These are phyloP conservation scores for Calonectria pseudoturangicola DNA, from an alignment of 2,329 filamentous ascomycete genomes.

Conservation along the genomic window DNA sequence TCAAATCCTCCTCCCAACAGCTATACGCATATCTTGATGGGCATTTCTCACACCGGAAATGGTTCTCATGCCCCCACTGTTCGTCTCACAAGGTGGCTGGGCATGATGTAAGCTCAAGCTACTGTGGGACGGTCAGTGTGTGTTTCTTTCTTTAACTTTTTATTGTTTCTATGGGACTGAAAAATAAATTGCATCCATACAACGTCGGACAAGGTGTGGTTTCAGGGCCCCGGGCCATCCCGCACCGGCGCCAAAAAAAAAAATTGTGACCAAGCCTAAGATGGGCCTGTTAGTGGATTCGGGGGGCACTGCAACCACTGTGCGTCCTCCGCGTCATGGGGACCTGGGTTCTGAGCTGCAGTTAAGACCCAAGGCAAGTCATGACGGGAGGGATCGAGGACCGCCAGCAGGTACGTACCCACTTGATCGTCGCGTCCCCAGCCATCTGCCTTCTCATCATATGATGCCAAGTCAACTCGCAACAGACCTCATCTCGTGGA, in stretches of 20 bases:
- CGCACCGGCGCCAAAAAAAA: slow-evolving; percentile 47
- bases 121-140: slow-evolving; percentile 31
- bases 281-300: slow-evolving; percentile 31
- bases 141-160: not conserved
- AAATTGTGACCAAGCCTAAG: slow-evolving; percentile 37
- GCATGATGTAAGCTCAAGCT: slow-evolving; percentile 38
- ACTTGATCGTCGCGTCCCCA: slow-evolving; percentile 1
- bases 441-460: slow-evolving; percentile 26
- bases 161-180: not conserved
- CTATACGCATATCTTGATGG: not conserved
- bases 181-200: slow-evolving; percentile 7
- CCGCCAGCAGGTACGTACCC: slow-evolving; percentile 29
- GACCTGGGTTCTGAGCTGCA: slow-evolving; percentile 27
- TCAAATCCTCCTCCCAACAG: not conserved
- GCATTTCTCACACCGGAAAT: not conserved
- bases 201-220: slow-evolving; percentile 46
- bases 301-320: slow-evolving; percentile 31
- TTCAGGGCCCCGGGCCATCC: slow-evolving; percentile 49
- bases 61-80: not conserved
- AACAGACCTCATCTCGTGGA: not conserved
- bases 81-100: slow-evolving; percentile 48
- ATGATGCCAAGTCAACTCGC: slow-evolving; percentile 28
- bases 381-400: slow-evolving; percentile 26
- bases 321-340: slow-evolving; percentile 2
- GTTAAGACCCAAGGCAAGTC: slow-evolving; percentile 23